These are phyloP conservation scores for Fusarium redolens DNA, from an alignment of 2,329 filamentous ascomycete genomes.

Conservation along the genomic window DNA sequence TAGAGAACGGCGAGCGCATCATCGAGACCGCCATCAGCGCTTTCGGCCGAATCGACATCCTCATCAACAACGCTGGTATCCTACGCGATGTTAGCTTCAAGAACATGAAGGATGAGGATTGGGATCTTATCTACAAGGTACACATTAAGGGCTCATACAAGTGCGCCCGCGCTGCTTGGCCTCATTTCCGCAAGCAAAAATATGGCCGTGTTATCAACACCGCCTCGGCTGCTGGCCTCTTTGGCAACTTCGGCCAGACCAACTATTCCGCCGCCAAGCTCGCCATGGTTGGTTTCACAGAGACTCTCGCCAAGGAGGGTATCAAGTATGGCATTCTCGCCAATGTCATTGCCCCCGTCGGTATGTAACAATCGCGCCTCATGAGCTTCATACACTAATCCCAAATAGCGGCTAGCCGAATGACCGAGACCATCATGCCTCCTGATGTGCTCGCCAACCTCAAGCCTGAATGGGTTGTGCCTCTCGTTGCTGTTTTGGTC, in stretches of 20 bases:
- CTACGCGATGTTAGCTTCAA: slow-evolving; percentile 96
- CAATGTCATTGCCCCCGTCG: slow-evolving; percentile 94
- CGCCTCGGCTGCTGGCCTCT: slow-evolving; percentile 93
- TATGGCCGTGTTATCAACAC: slow-evolving; percentile 98
- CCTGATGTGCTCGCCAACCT: slow-evolving; percentile 88
- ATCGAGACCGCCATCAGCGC: slow-evolving; percentile 86
- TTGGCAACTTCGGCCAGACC: slow-evolving; percentile 93
- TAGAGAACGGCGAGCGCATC: slow-evolving; percentile 93
- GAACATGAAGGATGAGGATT: slow-evolving; percentile 97
- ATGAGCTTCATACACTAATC: slow-evolving; percentile 21
- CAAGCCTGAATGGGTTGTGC: slow-evolving; percentile 95
- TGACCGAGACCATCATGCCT: slow-evolving; percentile 96
- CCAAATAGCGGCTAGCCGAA: slow-evolving; percentile 81
- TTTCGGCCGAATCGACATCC: slow-evolving; percentile 89
- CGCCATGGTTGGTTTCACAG: slow-evolving; percentile 94
- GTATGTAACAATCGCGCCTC: slow-evolving; percentile 45
- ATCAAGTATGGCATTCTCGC: slow-evolving; percentile 96
- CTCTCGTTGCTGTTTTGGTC: slow-evolving; percentile 86
- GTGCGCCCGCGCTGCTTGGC: slow-evolving; percentile 94
- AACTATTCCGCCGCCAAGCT: slow-evolving; percentile 99
- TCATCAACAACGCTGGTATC: slow-evolving; percentile 98
- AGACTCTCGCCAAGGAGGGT: slow-evolving; percentile 97
- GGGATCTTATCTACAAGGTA: slow-evolving; percentile 94
- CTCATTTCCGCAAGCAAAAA: slow-evolving; percentile 98
- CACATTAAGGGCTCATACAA: slow-evolving; percentile 96